Evolutionary conservation across 2,329 filamentous ascomycete genomes (phyloP).

Genomic region (Boeremia lycopersici): DNA sequence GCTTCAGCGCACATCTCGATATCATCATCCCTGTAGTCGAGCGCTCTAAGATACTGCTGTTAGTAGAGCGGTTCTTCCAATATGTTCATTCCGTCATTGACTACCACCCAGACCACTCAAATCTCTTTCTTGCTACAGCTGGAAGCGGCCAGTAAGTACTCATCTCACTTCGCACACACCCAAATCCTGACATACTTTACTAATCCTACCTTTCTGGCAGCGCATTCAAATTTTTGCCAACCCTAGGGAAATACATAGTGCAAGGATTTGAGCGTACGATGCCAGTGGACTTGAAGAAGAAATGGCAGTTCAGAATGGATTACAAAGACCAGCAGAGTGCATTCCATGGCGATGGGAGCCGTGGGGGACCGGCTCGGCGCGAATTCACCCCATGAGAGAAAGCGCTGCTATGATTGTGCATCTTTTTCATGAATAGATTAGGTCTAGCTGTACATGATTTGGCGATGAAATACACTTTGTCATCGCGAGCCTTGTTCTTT

Average conservation of each 20-base stretch:
- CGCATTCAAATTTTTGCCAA: neutral
- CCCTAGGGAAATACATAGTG: neutral
- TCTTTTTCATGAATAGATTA: neutral
- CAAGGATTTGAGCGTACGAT: slow-evolving; percentile 6
- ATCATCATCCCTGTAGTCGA: too few species aligned
- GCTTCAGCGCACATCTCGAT: too few species aligned
- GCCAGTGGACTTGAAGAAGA: slow-evolving; percentile 4
- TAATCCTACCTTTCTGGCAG: neutral
- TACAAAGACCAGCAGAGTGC: slow-evolving; percentile 2
- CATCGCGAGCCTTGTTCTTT: too few species aligned
- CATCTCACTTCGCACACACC: neutral
- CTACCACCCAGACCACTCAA: slow-evolving; percentile 67
- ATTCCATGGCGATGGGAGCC: slow-evolving; percentile 20
- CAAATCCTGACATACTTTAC: neutral
- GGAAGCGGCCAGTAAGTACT: slow-evolving; percentile 62
- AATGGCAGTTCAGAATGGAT: slow-evolving; percentile 19
- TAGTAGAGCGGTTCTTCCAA: too few species aligned
- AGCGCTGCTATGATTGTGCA: neutral
- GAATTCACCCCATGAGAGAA: slow-evolving; percentile 14
- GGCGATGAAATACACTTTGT: too few species aligned
- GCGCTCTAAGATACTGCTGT: too few species aligned
- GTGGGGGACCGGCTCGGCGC: slow-evolving; percentile 16
- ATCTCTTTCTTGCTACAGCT: slow-evolving; percentile 66
- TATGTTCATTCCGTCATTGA: slow-evolving; percentile 64
- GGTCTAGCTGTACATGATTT: too few species aligned